These are phyloP conservation scores for Neocatenulostroma microsporum DNA, from an alignment of 2,329 filamentous ascomycete species.

Conservation along the genomic window DNA sequence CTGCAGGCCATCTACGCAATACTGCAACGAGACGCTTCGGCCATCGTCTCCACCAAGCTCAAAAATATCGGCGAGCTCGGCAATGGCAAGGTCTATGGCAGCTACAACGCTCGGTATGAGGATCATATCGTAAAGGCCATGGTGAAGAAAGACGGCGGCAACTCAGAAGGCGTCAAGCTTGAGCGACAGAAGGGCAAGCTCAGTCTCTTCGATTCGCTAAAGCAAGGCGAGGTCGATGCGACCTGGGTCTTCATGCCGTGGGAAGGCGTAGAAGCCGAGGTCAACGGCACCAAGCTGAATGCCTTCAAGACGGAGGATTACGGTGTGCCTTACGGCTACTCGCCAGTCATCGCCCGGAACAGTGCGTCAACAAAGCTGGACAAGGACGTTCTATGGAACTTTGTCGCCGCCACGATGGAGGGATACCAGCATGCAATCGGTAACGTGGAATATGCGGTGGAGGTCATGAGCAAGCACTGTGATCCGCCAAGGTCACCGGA, in stretches of 20 bases:
- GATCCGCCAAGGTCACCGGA: conserved; percentile 16
- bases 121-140: conserved; percentile 25
- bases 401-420: conserved; percentile 22
- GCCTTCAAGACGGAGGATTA: conserved; percentile 21
- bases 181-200: conserved; percentile 22
- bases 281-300: conserved; percentile 17
- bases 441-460: conserved; percentile 15
- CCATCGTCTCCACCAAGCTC: conserved; percentile 23
- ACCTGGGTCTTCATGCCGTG: conserved; percentile 30
- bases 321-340: conserved; percentile 27
- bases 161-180: conserved; percentile 17
- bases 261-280: conserved; percentile 27
- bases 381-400: conserved; percentile 17
- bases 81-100: conserved; percentile 23
- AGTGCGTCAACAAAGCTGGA: conserved; percentile 11
- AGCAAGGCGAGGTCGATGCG: conserved; percentile 23
- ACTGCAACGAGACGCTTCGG: conserved; percentile 26
- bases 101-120: conserved; percentile 28
- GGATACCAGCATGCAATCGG: conserved; percentile 22
- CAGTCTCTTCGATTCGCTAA: conserved; percentile 23
- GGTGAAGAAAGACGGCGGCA: conserved; percentile 22
- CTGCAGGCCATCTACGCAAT: conserved; percentile 30
- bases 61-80: conserved; percentile 20
- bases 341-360: conserved; percentile 26
- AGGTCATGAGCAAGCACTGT: conserved; percentile 12